Conservation (phyloP, 2,329 filamentous ascomycete species). For the Ceratocystiopsis sp. region DNA sequence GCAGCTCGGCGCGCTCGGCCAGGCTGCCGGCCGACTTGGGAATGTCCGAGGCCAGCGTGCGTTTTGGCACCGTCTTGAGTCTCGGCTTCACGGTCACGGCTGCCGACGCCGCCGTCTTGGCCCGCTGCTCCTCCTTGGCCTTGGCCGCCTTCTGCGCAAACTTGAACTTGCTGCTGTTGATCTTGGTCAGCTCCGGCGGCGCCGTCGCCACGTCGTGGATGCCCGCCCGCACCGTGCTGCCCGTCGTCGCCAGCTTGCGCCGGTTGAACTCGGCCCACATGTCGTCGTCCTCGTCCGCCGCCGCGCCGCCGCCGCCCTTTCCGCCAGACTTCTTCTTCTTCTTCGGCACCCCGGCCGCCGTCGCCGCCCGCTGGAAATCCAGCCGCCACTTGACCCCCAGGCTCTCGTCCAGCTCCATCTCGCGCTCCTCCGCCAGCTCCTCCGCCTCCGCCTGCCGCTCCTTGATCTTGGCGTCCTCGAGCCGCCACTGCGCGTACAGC, state of each 20-base stretch:
- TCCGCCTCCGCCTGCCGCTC: constrained; percentile 49
- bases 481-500: constrained; percentile 61
- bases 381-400: constrained; percentile 31
- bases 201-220: constrained; percentile 50
- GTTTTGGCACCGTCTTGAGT: no score
- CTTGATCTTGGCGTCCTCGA: constrained; percentile 45
- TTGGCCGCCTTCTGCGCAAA: constrained; percentile 20
- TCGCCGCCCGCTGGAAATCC: constrained; percentile 20
- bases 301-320: neutral
- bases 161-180: constrained; percentile 46
- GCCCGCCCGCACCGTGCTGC: constrained; percentile 15
- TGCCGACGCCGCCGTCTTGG: neutral
- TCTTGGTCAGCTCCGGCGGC: constrained; percentile 54
- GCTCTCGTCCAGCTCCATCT: constrained; percentile 40
- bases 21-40: constrained; percentile 19
- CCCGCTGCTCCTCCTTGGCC: constrained; percentile 21
- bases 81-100: constrained; percentile 28
- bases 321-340: constrained; percentile 25
- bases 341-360: constrained; percentile 28
- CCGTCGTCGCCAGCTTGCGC: constrained; percentile 39
- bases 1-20: constrained; percentile 54
- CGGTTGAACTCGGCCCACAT: constrained; percentile 62
- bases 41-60: no score
- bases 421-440: constrained; percentile 44
- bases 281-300: constrained; percentile 36